Conservation (phyloP, 2,329 filamentous ascomycete genomes). For the Apiospora koreana region DNA sequence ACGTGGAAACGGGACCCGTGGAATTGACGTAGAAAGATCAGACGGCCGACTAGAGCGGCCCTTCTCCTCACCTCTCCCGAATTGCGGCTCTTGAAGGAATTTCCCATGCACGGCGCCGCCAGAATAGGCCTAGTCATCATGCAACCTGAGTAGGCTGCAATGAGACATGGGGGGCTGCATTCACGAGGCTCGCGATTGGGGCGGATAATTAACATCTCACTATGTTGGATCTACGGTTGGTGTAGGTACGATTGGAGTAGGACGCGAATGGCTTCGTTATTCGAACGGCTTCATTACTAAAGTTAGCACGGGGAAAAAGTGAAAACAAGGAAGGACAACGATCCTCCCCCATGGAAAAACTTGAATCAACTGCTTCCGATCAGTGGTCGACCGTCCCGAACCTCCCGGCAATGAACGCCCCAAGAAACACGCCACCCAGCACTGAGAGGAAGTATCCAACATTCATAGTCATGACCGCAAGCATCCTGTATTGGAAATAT, state of each 20-base stretch:
- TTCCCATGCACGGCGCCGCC: background rate
- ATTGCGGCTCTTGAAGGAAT: background rate
- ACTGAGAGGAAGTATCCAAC: slow-evolving; percentile 34
- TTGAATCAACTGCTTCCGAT: background rate
- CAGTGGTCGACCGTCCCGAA: background rate
- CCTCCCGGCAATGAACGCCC: slow-evolving; percentile 3
- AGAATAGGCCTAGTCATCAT: background rate
- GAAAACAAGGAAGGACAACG: background rate
- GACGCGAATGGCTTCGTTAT: background rate
- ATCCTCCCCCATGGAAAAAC: background rate
- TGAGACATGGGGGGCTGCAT: background rate
- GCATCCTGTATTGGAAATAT: slow-evolving; percentile 26
- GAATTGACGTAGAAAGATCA: background rate
- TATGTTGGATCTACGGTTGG: background rate
- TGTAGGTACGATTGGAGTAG: no score
- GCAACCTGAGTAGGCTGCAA: background rate
- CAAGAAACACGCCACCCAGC: slow-evolving; percentile 25
- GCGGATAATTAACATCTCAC: background rate
- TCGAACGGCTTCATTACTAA: background rate
- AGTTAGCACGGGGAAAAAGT: background rate
- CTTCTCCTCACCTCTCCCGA: background rate
- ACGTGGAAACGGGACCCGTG: background rate
- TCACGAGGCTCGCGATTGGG: background rate
- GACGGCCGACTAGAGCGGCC: background rate
- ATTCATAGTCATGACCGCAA: slow-evolving; percentile 35